phyloP scores from a whole-genome alignment of 192 early-diverging fungal genomes.

The Mortierella claussenii region DNA sequence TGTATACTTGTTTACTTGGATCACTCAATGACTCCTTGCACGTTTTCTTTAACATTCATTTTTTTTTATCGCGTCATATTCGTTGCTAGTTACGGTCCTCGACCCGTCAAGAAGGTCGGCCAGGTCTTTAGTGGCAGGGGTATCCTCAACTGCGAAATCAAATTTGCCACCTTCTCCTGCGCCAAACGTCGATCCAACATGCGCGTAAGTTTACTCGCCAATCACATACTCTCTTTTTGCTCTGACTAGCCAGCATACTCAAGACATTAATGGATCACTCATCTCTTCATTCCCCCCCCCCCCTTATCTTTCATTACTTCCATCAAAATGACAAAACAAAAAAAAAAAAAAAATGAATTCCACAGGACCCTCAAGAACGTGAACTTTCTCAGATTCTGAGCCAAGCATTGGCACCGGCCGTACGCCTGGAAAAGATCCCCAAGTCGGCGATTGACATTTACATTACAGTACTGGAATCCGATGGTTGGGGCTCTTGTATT shows the following conservation, averaged over 20 bases:
- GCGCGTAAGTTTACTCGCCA: too few species aligned
- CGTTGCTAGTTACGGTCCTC: constrained; percentile 69
- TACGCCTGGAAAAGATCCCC: constrained; percentile 75
- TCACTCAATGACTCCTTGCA: not conserved
- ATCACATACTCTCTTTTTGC: too few species aligned
- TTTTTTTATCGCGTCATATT: not conserved
- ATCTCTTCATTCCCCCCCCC: not conserved
- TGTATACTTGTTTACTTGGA: not conserved
- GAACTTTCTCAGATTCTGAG: constrained; percentile 69
- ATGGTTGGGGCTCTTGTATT: constrained; percentile 72
- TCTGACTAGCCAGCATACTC: too few species aligned
- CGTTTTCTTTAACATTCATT: not conserved
- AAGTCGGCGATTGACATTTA: constrained; percentile 81
- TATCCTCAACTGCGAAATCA: constrained; percentile 76
- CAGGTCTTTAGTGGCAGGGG: constrained; percentile 65
- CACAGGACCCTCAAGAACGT: constrained; percentile 70
- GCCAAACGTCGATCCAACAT: constrained; percentile 64
- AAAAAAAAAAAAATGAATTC: not conserved
- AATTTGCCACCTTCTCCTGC: constrained; percentile 79
- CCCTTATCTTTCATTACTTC: too few species aligned
- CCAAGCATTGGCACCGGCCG: constrained; percentile 76
- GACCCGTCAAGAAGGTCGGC: constrained; percentile 61
- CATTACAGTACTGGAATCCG: constrained; percentile 76
- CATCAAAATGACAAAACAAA: too few species aligned
- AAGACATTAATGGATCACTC: too few species aligned